A percentile compares a stretch with the other conserved stretches of the same genome.
Evolutionary conservation across 148 eudicot genomes (phyloP).

Genomic region (Rhododendron griersonianum): DNA sequence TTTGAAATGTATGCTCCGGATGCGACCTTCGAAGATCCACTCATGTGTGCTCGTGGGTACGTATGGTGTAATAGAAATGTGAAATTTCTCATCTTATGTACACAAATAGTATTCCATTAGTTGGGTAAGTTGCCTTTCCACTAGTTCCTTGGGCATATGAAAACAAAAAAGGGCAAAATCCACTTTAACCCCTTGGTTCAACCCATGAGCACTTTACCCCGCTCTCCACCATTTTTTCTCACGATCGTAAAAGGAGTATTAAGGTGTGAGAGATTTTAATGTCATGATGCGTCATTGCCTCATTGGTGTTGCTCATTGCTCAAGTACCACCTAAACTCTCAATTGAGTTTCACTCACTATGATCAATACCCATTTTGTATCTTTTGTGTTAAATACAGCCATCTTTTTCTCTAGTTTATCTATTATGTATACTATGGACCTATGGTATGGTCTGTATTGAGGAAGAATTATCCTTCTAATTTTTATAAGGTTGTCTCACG

Average conservation of each 20-base stretch:
- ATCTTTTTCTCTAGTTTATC: neutral
- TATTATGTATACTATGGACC: no score
- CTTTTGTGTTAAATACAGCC: no score
- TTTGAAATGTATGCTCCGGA: constrained; percentile 71
- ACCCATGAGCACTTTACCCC: neutral
- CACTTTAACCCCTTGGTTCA: neutral
- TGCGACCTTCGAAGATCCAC: constrained; percentile 87
- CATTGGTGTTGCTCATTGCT: neutral
- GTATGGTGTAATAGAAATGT: neutral
- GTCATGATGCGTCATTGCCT: neutral
- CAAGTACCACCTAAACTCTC: neutral
- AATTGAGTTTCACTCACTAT: neutral
- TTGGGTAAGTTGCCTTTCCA: neutral
- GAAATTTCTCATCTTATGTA: neutral
- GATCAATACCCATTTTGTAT: neutral
- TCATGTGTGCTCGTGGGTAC: constrained; percentile 80
- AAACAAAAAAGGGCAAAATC: neutral
- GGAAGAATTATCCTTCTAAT: neutral
- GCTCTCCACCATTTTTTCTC: neutral
- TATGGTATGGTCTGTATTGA: neutral
- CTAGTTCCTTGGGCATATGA: neutral
- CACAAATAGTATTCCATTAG: neutral
- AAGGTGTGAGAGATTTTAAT: neutral
- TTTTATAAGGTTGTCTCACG: neutral
- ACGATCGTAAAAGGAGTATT: neutral